A percentile compares a stretch with the other conserved stretches of the same genome.
Evolutionary conservation across 495 filamentous ascomycete species (phyloP).

Genomic region (Extremus antarcticus): DNA sequence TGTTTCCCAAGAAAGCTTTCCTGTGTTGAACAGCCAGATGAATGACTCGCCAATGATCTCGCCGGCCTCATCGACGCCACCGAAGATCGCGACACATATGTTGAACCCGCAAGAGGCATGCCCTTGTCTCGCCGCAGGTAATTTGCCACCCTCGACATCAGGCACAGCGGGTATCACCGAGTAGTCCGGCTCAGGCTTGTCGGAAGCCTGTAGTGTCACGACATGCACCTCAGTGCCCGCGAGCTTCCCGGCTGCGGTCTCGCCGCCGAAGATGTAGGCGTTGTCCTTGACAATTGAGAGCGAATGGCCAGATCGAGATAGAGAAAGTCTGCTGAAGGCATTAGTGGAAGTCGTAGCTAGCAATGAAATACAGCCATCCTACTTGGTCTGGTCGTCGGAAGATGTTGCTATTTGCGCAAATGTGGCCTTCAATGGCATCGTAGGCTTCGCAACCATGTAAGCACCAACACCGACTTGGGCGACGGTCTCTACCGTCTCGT

Average conservation of each 20-base stretch:
- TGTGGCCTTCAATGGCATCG: conserved; percentile 20
- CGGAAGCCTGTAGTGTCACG: conserved; percentile 31
- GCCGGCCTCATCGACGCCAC: conserved; percentile 32
- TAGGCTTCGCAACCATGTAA: conserved; percentile 18
- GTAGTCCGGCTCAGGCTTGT: conserved; percentile 29
- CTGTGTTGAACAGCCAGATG: conserved; percentile 40
- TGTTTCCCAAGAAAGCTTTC: conserved; percentile 17
- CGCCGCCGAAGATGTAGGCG: conserved; percentile 44
- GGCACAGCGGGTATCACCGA: conserved; percentile 26
- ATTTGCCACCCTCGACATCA: conserved; percentile 15
- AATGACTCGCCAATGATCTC: conserved; percentile 32
- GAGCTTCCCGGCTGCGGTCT: conserved; percentile 28
- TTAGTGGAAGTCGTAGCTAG: not conserved
- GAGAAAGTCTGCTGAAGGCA: conserved; percentile 20
- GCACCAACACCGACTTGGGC: conserved; percentile 15
- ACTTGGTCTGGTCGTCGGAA: conserved; percentile 14
- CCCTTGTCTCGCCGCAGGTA: conserved; percentile 30
- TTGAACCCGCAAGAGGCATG: conserved; percentile 36
- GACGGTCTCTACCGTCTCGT: conserved; percentile 14
- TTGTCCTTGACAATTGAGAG: conserved; percentile 37
- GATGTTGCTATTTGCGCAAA: conserved; percentile 17
- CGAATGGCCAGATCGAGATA: conserved; percentile 38
- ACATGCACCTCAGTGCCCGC: conserved; percentile 39
- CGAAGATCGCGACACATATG: conserved; percentile 35
- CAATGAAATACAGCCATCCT: not conserved